Evolutionary conservation across 164 flowering plant genomes (phyloP).

Genomic region (Santalum album): DNA sequence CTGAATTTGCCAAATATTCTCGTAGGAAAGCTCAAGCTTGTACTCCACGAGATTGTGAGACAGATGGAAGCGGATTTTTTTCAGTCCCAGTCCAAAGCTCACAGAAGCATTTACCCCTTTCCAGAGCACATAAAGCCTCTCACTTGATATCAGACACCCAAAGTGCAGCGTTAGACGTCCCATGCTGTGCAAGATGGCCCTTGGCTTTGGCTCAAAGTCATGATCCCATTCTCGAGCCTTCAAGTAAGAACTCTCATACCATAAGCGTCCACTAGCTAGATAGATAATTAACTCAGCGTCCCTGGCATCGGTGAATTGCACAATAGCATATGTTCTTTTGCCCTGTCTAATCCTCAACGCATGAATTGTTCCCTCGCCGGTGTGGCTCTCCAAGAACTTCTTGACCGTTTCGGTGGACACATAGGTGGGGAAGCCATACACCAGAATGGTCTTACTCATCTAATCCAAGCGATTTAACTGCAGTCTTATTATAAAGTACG

Average conservation of each 20-base stretch:
- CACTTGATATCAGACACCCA: slow-evolving; percentile 57
- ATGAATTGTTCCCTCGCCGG: not conserved
- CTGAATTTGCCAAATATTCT: slow-evolving; percentile 59
- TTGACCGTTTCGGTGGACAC: not conserved
- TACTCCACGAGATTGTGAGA: slow-evolving; percentile 13
- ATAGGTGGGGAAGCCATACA: not conserved
- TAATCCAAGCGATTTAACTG: not conserved
- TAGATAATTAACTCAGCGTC: not conserved
- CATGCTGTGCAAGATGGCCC: slow-evolving; percentile 8
- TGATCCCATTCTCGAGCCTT: not conserved
- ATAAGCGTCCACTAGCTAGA: not conserved
- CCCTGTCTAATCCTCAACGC: not conserved
- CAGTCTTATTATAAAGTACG: not conserved
- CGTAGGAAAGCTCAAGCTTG: slow-evolving; percentile 50
- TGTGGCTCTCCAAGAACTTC: not conserved
- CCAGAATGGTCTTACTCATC: not conserved
- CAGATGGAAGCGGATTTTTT: slow-evolving; percentile 26
- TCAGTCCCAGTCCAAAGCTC: slow-evolving; percentile 3
- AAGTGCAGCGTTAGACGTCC: slow-evolving; percentile 29
- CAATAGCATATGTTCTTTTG: not conserved
- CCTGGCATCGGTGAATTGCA: not conserved
- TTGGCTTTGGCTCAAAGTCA: not conserved
- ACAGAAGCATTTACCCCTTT: slow-evolving; percentile 22
- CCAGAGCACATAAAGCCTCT: slow-evolving; percentile 38
- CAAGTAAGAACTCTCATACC: not conserved